These are phyloP conservation scores for Croton laevigatus DNA, from an alignment of 441 rosid species.

Conservation along the genomic window DNA sequence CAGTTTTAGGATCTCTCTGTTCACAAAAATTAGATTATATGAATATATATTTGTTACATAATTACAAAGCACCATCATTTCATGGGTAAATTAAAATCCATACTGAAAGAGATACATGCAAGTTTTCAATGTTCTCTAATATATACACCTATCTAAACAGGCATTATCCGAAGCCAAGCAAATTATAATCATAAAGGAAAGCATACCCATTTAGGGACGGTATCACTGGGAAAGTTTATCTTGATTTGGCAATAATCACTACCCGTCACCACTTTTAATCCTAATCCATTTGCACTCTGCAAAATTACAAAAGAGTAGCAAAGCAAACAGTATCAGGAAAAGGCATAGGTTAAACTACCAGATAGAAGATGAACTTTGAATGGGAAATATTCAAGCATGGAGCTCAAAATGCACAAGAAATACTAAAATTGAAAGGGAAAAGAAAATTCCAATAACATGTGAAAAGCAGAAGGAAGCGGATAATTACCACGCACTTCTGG, in stretches of 20 bases:
- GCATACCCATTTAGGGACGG: slow-evolving; percentile 86
- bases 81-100: neutral
- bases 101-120: neutral
- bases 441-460: neutral
- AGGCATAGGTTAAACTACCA: neutral
- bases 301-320: slow-evolving; percentile 26
- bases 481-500: slow-evolving; percentile 84
- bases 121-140: neutral
- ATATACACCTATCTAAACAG: neutral
- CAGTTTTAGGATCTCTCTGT: slow-evolving; percentile 89
- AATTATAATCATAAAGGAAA: slow-evolving; percentile 6
- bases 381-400: too few relatives aligned
- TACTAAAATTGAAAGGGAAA: too few relatives aligned
- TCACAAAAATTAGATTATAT: slow-evolving; percentile 6
- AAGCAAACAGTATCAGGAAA: neutral
- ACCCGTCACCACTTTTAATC: slow-evolving; percentile 64
- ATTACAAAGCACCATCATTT: neutral
- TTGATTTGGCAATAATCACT: slow-evolving; percentile 62
- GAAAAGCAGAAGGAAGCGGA: neutral
- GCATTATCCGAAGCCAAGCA: neutral
- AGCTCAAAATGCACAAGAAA: too few relatives aligned
- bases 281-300: slow-evolving; percentile 90
- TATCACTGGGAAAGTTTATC: slow-evolving; percentile 64
- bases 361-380: neutral
- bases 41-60: neutral